Conservation (phyloP, 805 yeast species). For the Starmera caribaea region DNA sequence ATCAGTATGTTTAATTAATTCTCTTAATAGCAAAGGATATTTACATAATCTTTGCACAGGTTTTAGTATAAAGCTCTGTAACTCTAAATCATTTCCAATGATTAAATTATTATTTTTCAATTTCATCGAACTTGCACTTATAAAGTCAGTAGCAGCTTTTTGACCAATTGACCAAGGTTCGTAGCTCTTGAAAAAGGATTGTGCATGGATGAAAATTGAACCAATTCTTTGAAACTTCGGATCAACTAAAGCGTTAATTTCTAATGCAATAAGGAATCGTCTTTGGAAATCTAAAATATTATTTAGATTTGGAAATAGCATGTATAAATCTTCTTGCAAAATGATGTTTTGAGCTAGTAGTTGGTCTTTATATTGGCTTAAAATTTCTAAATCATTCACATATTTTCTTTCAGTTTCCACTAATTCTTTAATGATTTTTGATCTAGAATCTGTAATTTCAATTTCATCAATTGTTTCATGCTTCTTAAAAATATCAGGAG, state of each 20-base stretch:
- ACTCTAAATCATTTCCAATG: conserved; percentile 78
- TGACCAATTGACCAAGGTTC: conserved; percentile 95
- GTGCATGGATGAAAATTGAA: conserved; percentile 76
- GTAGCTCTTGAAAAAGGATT: conserved; percentile 77
- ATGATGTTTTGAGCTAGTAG: conserved; percentile 56
- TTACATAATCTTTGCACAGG: conserved; percentile 96
- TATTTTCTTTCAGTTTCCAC: conserved; percentile 87
- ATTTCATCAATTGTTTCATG: conserved; percentile 19
- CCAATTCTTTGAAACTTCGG: conserved; percentile 78
- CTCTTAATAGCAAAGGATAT: conserved; percentile 77
- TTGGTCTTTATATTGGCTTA: conserved; percentile 59
- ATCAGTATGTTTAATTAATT: conserved; percentile 59
- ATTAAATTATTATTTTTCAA: conserved; percentile 45
- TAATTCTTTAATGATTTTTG: conserved; percentile 76
- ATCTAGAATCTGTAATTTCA: conserved; percentile 41
- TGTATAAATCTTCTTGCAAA: conserved; percentile 70
- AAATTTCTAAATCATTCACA: conserved; percentile 79
- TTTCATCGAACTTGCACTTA: conserved; percentile 47
- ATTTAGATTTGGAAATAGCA: conserved; percentile 74
- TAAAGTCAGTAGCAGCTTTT: conserved; percentile 75
- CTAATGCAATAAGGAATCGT: conserved; percentile 78
- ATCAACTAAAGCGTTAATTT: conserved; percentile 73
- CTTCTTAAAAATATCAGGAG: conserved; percentile 31
- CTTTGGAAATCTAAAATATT: conserved; percentile 89
- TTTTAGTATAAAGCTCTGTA: conserved; percentile 81